phyloP scores from a whole-genome alignment of 2,329 filamentous ascomycete genomes.

The Phaeoacremonium minimum region DNA sequence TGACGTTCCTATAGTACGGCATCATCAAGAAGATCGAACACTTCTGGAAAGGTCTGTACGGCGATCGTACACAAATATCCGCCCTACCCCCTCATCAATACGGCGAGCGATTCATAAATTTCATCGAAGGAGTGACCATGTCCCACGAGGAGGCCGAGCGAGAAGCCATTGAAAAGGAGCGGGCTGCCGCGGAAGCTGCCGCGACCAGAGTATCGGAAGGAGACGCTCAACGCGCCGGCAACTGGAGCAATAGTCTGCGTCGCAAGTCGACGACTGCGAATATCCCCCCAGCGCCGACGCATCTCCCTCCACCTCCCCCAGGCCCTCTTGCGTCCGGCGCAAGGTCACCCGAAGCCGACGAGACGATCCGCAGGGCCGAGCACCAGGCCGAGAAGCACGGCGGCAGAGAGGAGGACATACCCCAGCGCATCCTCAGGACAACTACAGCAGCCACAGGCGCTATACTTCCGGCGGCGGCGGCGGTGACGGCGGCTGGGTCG shows the following conservation, averaged over 20 bases:
- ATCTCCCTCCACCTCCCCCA: conserved; percentile 38
- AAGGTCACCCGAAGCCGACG: conserved; percentile 30
- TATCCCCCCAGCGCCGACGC: conserved; percentile 40
- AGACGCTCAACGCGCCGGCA: conserved; percentile 25
- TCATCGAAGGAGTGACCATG: conserved; percentile 88
- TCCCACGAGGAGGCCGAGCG: conserved; percentile 77
- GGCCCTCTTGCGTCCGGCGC: conserved; percentile 15
- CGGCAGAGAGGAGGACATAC: conserved; percentile 44
- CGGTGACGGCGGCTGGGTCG: conserved; percentile 6
- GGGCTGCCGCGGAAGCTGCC: conserved; percentile 37
- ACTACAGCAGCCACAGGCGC: conserved; percentile 14
- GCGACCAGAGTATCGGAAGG: conserved; percentile 23
- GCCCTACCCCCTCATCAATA: conserved; percentile 87
- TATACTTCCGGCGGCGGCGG: conserved; percentile 11
- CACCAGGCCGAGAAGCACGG: conserved; percentile 26
- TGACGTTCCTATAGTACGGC: conserved; percentile 63
- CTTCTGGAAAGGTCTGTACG: conserved; percentile 90
- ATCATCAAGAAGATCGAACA: conserved; percentile 92
- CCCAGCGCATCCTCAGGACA: conserved; percentile 54
- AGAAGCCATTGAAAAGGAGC: conserved; percentile 56
- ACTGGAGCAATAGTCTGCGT: conserved; percentile 29
- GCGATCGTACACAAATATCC: conserved; percentile 83
- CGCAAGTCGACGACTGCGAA: conserved; percentile 20
- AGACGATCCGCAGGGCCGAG: conserved; percentile 34
- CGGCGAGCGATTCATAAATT: conserved; percentile 88